Conservation (phyloP, 352 stramenopile genomes). For the Phytophthora sp. region DNA sequence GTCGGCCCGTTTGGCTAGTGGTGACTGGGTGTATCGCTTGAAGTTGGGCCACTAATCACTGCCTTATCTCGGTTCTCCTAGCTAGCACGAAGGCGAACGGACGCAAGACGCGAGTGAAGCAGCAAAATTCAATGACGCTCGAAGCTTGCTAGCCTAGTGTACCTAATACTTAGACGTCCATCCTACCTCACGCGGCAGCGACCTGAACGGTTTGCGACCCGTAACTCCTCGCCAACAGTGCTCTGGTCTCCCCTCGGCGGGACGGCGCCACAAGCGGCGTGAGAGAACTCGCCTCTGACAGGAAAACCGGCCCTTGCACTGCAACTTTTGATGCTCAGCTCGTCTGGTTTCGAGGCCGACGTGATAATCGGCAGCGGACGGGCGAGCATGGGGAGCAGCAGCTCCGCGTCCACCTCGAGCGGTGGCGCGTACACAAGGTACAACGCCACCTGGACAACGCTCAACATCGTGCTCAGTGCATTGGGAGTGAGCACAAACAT, state of each 20-base stretch:
- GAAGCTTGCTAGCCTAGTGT: conserved; percentile 7
- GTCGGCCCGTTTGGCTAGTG: conserved; percentile 7
- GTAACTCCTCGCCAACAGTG: conserved; percentile 9
- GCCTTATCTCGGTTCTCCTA: too few relatives aligned
- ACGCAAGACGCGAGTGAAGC: neutral
- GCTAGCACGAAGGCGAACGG: too few relatives aligned
- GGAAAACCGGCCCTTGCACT: conserved; percentile 11
- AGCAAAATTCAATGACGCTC: conserved; percentile 7
- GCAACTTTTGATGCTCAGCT: conserved; percentile 22
- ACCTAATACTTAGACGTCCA: neutral
- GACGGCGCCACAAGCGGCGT: conserved; percentile 15
- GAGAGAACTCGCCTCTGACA: conserved; percentile 5
- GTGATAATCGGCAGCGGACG: conserved; percentile 17
- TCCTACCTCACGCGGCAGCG: conserved; percentile 2
- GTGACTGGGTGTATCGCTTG: conserved; percentile 20
- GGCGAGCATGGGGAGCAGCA: conserved; percentile 6
- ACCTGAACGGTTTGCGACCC: conserved; percentile 13
- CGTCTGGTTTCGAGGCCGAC: conserved; percentile 7
- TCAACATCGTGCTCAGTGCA: conserved; percentile 33
- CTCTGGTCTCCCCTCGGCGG: conserved; percentile 2
- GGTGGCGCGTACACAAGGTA: conserved; percentile 43
- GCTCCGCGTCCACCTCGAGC: neutral
- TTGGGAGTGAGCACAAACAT: conserved; percentile 43
- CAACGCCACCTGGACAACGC: conserved; percentile 36
- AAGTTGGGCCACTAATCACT: conserved; percentile 20